These are phyloP conservation scores for Cladosporium sp. DNA, from an alignment of 2,329 filamentous ascomycete species.

Conservation along the genomic window DNA sequence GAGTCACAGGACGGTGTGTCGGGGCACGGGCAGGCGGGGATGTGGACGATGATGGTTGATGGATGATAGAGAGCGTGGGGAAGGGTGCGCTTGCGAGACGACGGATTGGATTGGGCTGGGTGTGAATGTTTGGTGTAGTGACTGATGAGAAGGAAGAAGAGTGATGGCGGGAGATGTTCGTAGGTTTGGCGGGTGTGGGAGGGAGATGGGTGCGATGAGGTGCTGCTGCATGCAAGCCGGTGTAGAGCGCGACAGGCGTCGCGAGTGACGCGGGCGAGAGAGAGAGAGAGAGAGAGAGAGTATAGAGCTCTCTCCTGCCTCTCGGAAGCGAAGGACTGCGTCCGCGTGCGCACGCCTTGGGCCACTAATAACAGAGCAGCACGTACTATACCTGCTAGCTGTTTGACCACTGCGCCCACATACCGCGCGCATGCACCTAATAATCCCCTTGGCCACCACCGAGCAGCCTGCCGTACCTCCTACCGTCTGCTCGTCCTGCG, in stretches of 20 bases:
- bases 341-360: neutral
- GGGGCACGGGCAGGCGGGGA: slow-evolving; percentile 10
- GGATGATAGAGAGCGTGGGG: slow-evolving; percentile 14
- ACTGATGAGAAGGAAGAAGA: neutral
- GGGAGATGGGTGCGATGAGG: neutral
- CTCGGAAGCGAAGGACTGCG: neutral
- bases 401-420: neutral
- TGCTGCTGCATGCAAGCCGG: neutral
- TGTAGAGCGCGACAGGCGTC: neutral
- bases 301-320: neutral
- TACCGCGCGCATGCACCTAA: neutral
- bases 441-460: neutral
- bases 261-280: neutral
- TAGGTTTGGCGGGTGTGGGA: neutral
- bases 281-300: too few species aligned
- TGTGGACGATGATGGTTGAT: neutral
- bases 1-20: slow-evolving; percentile 14
- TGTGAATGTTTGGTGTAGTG: neutral
- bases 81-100: neutral
- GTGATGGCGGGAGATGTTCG: slow-evolving; percentile 2
- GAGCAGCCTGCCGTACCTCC: neutral
- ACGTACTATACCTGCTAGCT: neutral
- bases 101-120: neutral
- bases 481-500: neutral
- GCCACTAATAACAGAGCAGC: neutral